Evolutionary conservation across 2,329 filamentous ascomycete genomes (phyloP), one percentile per base, ranked within the genome.

Genomic region (Alternaria sp.): DNA sequence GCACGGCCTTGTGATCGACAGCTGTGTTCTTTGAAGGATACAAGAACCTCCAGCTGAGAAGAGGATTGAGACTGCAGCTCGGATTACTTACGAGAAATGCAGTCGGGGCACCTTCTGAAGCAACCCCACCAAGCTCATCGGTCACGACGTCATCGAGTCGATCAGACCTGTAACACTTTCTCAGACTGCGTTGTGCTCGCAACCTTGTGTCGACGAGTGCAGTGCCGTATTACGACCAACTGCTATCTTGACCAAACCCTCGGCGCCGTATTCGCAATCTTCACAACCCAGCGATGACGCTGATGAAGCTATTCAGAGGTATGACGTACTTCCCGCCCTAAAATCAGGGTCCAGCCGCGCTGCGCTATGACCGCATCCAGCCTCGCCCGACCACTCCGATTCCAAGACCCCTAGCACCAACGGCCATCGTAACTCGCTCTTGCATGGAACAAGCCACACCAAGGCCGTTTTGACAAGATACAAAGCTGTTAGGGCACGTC

Each of bases 321-420:
- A 68, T 73, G 71, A 73, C 70, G 70, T 73, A 62, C 17, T 3
- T 8, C 30, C 12, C 5, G 40, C 44, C 25, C 56, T 40, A 43
- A 43, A 57, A 52, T 59, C 45, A 61, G 57, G 57, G 50, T 63
- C 64, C 61, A 56, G 61, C 44, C 46, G 52, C 15, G 28, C 19
- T 7, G 23, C 62, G 61, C 67, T 65, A 67, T 61, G 59, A 59
- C 60, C 60, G 45, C 52, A 67, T 63, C 54, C 32, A 57, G 60
- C 59, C 59, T 47, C 43, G 32, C 19, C 46, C 55, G 6, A 32
- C 46, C 57, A 52, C 45, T 28, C 25, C 57, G 55, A 59, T 59
- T 44, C 52, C 36, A 40, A 61, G 25, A 66, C 57, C 68, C 65
- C 65, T 46, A 58, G 26, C 47, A 57, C 11, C 17, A 63, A 59